These are phyloP conservation scores for Saccharomyces hybrid DNA, from an alignment of 1,139 yeast species.

Conservation along the genomic window DNA sequence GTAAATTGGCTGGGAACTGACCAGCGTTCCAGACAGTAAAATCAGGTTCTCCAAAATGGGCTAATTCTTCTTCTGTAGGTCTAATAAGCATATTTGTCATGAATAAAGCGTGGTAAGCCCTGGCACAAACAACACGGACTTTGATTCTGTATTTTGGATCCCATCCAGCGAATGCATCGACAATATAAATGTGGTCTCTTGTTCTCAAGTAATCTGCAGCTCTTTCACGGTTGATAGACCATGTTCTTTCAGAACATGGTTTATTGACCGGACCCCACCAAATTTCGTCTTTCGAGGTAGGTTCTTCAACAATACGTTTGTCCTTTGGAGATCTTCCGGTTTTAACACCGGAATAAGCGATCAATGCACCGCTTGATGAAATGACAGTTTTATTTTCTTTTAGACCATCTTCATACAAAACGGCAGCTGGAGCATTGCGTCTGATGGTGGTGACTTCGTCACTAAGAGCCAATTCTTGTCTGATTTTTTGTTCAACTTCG, in stretches of 20 bases:
- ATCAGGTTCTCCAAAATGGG: conserved; percentile 92
- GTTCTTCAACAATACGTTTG: conserved; percentile 95
- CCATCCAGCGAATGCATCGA: conserved; percentile 98
- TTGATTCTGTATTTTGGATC: conserved; percentile 96
- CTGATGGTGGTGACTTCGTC: conserved; percentile 35
- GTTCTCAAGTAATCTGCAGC: conserved; percentile 96
- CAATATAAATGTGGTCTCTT: conserved; percentile 87
- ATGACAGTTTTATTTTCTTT: conserved; percentile 85
- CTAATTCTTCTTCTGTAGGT: conserved; percentile 86
- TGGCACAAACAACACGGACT: conserved; percentile 94
- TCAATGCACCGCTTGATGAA: conserved; percentile 88
- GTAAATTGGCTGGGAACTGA: conserved; percentile 96
- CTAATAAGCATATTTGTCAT: conserved; percentile 98
- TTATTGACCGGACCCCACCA: conserved; percentile 99
- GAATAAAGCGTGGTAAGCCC: conserved; percentile 97
- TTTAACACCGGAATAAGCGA: conserved; percentile 93
- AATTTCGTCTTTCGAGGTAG: conserved; percentile 69
- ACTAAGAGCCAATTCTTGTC: conserved; percentile 32
- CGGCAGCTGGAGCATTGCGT: conserved; percentile 92
- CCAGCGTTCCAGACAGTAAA: conserved; percentile 98
- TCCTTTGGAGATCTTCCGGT: conserved; percentile 99
- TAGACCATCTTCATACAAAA: conserved; percentile 90
- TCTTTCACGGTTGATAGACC: conserved; percentile 94
- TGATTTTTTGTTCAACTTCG: conserved; percentile 25
- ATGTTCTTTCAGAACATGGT: conserved; percentile 87